Percentiles rank a stretch among this genome's conserved stretches.
These are phyloP conservation scores for Hypoxylon lienhwacheense DNA, from an alignment of 495 filamentous ascomycete species.

Conservation along the genomic window DNA sequence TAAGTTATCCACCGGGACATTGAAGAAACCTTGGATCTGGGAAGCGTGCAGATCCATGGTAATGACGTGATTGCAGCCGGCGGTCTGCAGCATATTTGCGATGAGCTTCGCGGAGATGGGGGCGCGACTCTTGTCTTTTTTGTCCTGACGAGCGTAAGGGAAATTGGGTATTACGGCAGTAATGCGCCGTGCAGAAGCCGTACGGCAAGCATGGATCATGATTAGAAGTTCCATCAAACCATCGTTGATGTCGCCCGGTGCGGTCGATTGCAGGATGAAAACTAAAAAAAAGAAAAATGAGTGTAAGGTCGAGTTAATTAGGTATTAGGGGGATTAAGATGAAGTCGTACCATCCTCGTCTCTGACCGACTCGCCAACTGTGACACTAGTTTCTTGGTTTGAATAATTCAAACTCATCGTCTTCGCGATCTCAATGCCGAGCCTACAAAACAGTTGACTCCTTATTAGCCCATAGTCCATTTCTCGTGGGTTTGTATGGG, in stretches of 20 bases:
- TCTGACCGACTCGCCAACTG: slow-evolving; percentile 93
- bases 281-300: slow-evolving; percentile 48
- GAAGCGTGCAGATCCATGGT: slow-evolving; percentile 84
- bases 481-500: neutral
- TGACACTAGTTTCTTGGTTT: slow-evolving; percentile 96
- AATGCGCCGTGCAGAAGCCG: slow-evolving; percentile 89
- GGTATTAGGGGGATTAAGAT: slow-evolving; percentile 5
- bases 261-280: slow-evolving; percentile 95
- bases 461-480: slow-evolving; percentile 17
- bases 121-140: slow-evolving; percentile 91
- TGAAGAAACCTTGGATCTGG: slow-evolving; percentile 94
- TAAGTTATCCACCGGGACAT: slow-evolving; percentile 94
- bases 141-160: slow-evolving; percentile 98
- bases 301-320: slow-evolving; percentile 11
- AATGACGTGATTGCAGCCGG: slow-evolving; percentile 83
- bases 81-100: slow-evolving; percentile 97
- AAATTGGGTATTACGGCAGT: slow-evolving; percentile 95
- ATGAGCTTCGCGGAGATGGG: slow-evolving; percentile 91
- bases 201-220: slow-evolving; percentile 99
- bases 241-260: slow-evolving; percentile 96
- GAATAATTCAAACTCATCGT: slow-evolving; percentile 95
- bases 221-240: slow-evolving; percentile 98
- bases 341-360: slow-evolving; percentile 80
- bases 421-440: slow-evolving; percentile 91
- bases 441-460: slow-evolving; percentile 51